Evolutionary conservation across 2,329 filamentous ascomycete genomes (phyloP), one percentile per base, ranked within the genome.

Genomic region (Phoma sp.): DNA sequence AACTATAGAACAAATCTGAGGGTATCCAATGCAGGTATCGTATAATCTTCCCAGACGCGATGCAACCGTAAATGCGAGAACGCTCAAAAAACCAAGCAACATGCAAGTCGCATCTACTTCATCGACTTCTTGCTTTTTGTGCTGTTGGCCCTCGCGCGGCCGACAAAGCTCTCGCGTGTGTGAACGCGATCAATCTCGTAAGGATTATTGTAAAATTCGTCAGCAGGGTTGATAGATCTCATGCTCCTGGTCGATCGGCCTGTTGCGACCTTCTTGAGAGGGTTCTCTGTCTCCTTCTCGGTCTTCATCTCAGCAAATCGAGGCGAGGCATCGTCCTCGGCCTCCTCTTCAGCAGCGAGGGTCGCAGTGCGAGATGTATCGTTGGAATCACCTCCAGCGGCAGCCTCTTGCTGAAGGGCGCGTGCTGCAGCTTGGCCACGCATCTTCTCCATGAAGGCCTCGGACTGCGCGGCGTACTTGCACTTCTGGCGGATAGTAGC

Each of bases 381-480:
- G 34, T 50, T 38, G 11, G 59, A 62, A 11, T 56, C 48, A 20
- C 50, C 43, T n/a, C 43, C 48, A 36, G 43, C 51, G n/a, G 49
- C 49, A 6, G 45, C 37, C 20, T 50, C 17, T 14, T 55, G 43
- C 11, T 54, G 39, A 40, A 55, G 57, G 12, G 56, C 57, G 33
- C 48, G 60, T 25, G 62, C 61, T 6, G 62, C 63, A 28, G 60
- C 58, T 40, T 75, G 68, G 17, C 62, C 67, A 17, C 78, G 78
- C 47, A 84, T 67, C 38, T 75, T 76, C 43, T 74, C 72, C 74
- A 89, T 79, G 55, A 89, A 83, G 10, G 78, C 80, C 25, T 87
- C 86, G 6, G 88, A 84, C 73, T 91, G 83, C 9, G 84, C 82
- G 5, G 89, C 85, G 67, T 83, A 92, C 76, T 88, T 87, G 81